Percentiles rank a stretch among this genome's conserved stretches.
Evolutionary conservation across 2,329 filamentous ascomycete genomes (phyloP).

Genomic region (Fusarium sp.): DNA sequence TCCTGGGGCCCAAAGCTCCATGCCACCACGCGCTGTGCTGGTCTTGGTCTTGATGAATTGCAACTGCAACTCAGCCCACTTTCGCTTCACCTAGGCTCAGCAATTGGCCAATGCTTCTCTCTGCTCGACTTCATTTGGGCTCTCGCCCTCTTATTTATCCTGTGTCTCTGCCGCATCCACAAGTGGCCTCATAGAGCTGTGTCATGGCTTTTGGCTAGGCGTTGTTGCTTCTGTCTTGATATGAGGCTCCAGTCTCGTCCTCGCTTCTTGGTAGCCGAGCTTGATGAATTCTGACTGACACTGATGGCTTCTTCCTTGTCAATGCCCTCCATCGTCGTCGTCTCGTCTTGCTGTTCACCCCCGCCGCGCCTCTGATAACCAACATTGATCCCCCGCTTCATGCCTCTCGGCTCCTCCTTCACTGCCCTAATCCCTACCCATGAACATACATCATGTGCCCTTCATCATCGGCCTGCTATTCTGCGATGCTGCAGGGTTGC

Average conservation of each 20-base stretch:
- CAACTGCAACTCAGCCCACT: conserved; percentile 36
- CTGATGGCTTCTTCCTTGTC: background rate
- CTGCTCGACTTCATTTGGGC: conserved; percentile 24
- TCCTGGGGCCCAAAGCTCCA: conserved; percentile 30
- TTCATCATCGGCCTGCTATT: conserved; percentile 33
- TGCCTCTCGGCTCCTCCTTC: conserved; percentile 12
- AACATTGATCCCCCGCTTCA: conserved; percentile 20
- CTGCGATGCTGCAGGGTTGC: conserved; percentile 39
- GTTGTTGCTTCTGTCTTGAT: conserved; percentile 6
- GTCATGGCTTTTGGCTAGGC: conserved; percentile 3
- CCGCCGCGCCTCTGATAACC: conserved; percentile 13
- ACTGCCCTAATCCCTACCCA: conserved; percentile 22
- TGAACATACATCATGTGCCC: conserved; percentile 37
- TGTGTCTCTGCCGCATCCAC: conserved; percentile 15
- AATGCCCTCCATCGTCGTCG: background rate
- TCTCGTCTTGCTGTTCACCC: background rate
- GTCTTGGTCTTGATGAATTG: conserved; percentile 25
- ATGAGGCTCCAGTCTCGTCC: background rate
- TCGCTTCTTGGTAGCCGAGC: background rate
- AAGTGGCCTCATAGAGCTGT: conserved; percentile 14
- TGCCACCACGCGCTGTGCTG: conserved; percentile 25
- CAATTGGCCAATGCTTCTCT: conserved; percentile 38
- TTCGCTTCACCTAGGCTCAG: conserved; percentile 27
- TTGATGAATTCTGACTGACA: background rate
- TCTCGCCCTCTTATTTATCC: conserved; percentile 17